These are phyloP conservation scores for Pleurotus tuber-regium DNA, from an alignment of 768 basidiomycete genomes.

Conservation along the genomic window DNA sequence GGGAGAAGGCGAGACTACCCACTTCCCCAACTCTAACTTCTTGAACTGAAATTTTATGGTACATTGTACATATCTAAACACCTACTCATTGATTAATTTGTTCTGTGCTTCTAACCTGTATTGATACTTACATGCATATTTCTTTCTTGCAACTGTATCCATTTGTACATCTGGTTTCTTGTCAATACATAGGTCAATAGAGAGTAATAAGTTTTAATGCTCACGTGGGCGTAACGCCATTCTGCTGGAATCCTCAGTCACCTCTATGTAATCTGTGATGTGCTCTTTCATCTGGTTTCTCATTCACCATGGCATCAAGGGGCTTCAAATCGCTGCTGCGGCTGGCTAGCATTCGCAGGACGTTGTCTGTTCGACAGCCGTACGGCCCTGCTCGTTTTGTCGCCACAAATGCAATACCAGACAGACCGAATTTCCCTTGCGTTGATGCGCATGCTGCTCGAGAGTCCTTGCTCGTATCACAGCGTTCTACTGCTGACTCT, in stretches of 20 bases:
- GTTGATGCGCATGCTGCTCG: conserved; percentile 80
- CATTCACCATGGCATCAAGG: not conserved
- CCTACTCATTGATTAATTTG: not conserved
- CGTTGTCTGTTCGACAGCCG: not conserved
- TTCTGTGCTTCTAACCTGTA: not conserved
- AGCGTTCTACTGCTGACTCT: not conserved
- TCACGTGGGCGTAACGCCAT: not conserved
- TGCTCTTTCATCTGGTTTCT: not conserved
- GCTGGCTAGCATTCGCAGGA: not conserved
- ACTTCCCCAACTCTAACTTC: conserved; percentile 11
- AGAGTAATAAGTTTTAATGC: not conserved
- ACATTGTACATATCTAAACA: not conserved
- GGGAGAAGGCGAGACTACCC: conserved; percentile 37
- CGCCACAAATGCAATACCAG: not conserved
- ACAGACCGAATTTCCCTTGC: conserved; percentile 57
- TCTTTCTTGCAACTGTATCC: too few species aligned
- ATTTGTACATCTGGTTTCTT: too few species aligned
- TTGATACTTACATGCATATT: not conserved
- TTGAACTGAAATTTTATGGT: too few species aligned
- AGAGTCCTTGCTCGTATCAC: conserved; percentile 43
- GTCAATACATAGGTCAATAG: too few species aligned
- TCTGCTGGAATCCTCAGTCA: not conserved
- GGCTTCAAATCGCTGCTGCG: not conserved
- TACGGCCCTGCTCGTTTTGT: not conserved
- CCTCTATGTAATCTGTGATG: not conserved